Evolutionary conservation across 352 stramenopile genomes (phyloP).

Genomic region (Phytophthora quininea): DNA sequence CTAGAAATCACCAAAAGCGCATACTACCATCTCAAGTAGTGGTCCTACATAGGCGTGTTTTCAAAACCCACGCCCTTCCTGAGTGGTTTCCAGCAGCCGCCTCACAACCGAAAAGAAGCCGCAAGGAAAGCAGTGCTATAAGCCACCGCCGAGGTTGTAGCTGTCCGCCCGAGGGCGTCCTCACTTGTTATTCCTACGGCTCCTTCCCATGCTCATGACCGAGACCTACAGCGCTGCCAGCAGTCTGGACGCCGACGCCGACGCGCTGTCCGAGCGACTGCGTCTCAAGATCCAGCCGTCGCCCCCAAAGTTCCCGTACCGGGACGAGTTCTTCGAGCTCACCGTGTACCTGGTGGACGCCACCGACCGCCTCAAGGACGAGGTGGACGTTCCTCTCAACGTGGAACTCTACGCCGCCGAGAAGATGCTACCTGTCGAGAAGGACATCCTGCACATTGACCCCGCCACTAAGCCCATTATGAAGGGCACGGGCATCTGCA

Average conservation of each 20-base stretch:
- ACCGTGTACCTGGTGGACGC: conserved; percentile 88
- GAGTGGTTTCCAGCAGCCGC: conserved; percentile 19
- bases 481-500: conserved; percentile 84
- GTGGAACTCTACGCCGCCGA: conserved; percentile 85
- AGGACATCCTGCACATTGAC: conserved; percentile 82
- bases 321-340: conserved; percentile 85
- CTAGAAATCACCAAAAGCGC: too few relatives aligned
- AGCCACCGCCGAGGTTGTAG: neutral
- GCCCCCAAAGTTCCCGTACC: conserved; percentile 87
- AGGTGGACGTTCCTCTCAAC: conserved; percentile 75
- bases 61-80: neutral
- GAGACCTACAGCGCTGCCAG: conserved; percentile 52
- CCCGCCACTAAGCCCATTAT: conserved; percentile 80
- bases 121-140: conserved; percentile 29
- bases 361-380: conserved; percentile 80
- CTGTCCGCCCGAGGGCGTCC: conserved; percentile 5
- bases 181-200: conserved; percentile 9
- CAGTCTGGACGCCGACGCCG: conserved; percentile 53
- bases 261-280: conserved; percentile 65
- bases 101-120: conserved; percentile 47
- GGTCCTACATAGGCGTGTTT: neutral
- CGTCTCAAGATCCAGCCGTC: conserved; percentile 86
- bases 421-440: conserved; percentile 84
- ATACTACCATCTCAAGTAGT: too few relatives aligned
- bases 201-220: conserved; percentile 71